Conservation (phyloP, 148 eudicot species). For the Tetragonia tetragonoides region DNA sequence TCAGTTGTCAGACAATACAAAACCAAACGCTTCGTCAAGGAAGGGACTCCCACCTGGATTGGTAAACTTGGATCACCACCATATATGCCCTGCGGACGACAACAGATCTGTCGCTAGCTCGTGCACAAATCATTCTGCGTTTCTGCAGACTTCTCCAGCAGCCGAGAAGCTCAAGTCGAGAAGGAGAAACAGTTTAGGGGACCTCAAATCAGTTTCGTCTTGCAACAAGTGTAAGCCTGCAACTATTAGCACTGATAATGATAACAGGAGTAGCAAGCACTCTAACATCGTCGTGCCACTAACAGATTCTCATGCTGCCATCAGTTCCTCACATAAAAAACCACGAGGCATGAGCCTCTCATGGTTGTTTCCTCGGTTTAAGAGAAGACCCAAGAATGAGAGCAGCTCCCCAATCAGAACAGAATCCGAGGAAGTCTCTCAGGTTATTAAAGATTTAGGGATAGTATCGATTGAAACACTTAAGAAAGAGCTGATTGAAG, state of each 20-base stretch:
- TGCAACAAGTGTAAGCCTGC: constrained; percentile 69
- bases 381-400: constrained; percentile 61
- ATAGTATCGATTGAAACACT: constrained; percentile 47
- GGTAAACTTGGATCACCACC: constrained; percentile 16
- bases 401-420: constrained; percentile 44
- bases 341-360: constrained; percentile 49
- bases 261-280: constrained; percentile 36
- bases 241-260: constrained; percentile 32
- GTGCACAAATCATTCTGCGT: constrained; percentile 33
- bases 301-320: constrained; percentile 62
- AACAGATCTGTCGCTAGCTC: constrained; percentile 51
- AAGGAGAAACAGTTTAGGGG: constrained; percentile 69
- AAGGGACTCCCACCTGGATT: constrained; percentile 40
- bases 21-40: constrained; percentile 40
- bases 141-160: constrained; percentile 41
- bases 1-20: constrained; percentile 36
- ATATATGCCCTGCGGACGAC: constrained; percentile 37
- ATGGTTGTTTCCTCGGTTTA: constrained; percentile 66
- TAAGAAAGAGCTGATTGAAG: constrained; percentile 65
- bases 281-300: constrained; percentile 57
- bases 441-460: constrained; percentile 40
- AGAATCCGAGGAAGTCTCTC: constrained; percentile 61
- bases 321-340: constrained; percentile 41
- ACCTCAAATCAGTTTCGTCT: constrained; percentile 58
- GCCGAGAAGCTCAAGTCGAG: constrained; percentile 45